Base-by-base conservation (phyloP, 106 monocot genomes). In the Hemerocallis citrina region DNA sequence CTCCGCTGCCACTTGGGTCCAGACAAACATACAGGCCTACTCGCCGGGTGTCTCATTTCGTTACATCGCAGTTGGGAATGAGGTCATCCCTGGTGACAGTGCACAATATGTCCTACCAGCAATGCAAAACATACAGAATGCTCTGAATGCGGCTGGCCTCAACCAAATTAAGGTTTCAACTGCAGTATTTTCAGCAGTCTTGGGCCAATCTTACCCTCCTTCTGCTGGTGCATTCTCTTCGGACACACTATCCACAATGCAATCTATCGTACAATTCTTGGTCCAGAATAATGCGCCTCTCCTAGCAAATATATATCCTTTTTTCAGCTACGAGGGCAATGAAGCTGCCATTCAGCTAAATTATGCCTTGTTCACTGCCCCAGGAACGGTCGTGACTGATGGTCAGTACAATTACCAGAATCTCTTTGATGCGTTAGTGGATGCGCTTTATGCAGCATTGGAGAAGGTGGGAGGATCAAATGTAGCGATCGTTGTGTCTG, bases 31-130 rank as follows among this genome's bases (percentile, higher is more conserved):
- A 19, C 4, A 31, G 39, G 1, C 50, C 39, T 57, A 42, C 22
- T 30, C 48, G 25, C n/a, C 34, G 5, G 41, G 25, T 7, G 67
- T 66, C 29, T 1, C 24, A 0, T 75, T 75, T 62, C 67, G 74
- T 0, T 67, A 69, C 61, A 70, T 82, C 33, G 68, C 35, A 43
- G 77, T 58, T 11, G 82, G 82, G n/a, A 82, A 82, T 47, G 41
- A 41, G 41, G 41, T 41, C 13, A 55, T 76, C 35, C 76, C 76
- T 9, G 65, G 69, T 13, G 64, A 73, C 14, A 22, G 25, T 5
- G 19, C 64, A 11, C 33, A 1, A 5, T 50, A 21, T 34, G 50
- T 64, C 20, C 64, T 49, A 17, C 47, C 48, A 3, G 64, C 50
- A 29, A 64, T 64, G 7, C 12, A 9, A 32, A 63, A 63, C 47